These are phyloP conservation scores for Phytophthora hybrid DNA, from an alignment of 352 stramenopile species.

Conservation along the genomic window DNA sequence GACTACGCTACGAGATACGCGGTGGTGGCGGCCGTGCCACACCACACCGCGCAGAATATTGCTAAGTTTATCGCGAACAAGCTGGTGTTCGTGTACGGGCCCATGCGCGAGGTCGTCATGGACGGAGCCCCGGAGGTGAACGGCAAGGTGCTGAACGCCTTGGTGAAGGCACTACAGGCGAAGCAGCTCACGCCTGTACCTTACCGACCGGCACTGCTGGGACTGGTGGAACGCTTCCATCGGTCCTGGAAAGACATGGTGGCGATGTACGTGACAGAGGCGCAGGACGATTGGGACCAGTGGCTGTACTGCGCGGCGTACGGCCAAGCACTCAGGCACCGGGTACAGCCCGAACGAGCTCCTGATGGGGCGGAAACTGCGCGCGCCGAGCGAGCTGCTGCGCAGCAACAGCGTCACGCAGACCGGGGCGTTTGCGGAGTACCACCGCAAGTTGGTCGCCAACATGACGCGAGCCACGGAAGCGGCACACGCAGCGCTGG, in stretches of 20 bases:
- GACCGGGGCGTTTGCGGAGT: not conserved
- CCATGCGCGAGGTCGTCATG: not conserved
- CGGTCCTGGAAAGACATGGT: constrained; percentile 4
- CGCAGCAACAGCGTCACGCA: not conserved
- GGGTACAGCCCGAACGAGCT: not conserved
- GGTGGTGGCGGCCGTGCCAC: not conserved
- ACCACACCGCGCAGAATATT: not conserved
- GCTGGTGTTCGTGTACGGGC: not conserved
- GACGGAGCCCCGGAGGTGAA: not conserved
- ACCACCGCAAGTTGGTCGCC: too few species aligned
- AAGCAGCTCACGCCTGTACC: not conserved
- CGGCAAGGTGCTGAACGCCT: not conserved
- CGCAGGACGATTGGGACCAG: not conserved
- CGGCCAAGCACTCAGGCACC: not conserved
- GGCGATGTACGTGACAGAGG: not conserved
- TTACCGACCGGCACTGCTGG: not conserved
- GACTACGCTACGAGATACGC: constrained; percentile 10
- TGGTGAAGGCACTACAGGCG: not conserved
- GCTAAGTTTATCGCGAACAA: not conserved
- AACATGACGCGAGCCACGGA: too few species aligned
- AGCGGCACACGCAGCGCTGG: too few species aligned
- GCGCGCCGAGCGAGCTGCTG: not conserved
- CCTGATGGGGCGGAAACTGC: not conserved
- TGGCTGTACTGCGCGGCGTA: not conserved
- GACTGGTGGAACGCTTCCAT: not conserved